Evolutionary conservation across 1,284 basidiomycete genomes (phyloP).

Genomic region (Apiotrichum akiyoshidainum): DNA sequence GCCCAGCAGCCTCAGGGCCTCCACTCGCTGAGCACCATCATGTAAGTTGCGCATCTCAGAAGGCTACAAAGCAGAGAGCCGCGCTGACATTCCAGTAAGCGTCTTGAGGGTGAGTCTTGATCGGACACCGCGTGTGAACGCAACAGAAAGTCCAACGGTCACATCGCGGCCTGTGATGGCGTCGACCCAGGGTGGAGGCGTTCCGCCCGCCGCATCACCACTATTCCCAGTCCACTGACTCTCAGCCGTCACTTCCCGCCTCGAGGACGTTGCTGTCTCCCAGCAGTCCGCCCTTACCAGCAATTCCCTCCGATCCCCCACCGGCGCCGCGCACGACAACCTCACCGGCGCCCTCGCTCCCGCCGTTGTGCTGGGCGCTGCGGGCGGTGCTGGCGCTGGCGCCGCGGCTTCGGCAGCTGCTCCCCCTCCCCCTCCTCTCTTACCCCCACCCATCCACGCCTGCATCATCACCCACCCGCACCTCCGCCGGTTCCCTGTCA

Average conservation of each 20-base stretch:
- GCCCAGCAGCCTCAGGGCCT: constrained; percentile 33
- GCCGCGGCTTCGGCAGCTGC: constrained; percentile 39
- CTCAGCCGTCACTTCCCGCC: constrained; percentile 84
- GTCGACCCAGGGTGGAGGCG: background rate
- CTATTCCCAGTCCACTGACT: constrained; percentile 9
- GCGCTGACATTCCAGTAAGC: constrained; percentile 36
- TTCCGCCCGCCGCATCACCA: background rate
- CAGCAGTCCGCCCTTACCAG: constrained; percentile 31
- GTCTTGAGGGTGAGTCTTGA: constrained; percentile 57
- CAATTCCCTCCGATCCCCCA: constrained; percentile 32
- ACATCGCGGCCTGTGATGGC: too few species aligned
- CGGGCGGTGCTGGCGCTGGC: constrained; percentile 47
- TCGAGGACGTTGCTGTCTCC: constrained; percentile 80
- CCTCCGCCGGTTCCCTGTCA: too few species aligned
- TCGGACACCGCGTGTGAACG: too few species aligned
- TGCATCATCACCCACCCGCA: too few species aligned
- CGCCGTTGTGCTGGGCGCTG: constrained; percentile 31
- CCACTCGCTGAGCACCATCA: constrained; percentile 45
- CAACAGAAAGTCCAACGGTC: too few species aligned
- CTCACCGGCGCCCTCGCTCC: constrained; percentile 39
- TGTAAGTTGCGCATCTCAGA: constrained; percentile 31
- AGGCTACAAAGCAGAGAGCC: constrained; percentile 53
- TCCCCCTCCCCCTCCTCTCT: background rate
- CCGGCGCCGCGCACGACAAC: constrained; percentile 44
- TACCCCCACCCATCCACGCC: background rate